Evolutionary conservation across 1,284 basidiomycete genomes (phyloP).

Genomic region (Tylopilus orsonianus): DNA sequence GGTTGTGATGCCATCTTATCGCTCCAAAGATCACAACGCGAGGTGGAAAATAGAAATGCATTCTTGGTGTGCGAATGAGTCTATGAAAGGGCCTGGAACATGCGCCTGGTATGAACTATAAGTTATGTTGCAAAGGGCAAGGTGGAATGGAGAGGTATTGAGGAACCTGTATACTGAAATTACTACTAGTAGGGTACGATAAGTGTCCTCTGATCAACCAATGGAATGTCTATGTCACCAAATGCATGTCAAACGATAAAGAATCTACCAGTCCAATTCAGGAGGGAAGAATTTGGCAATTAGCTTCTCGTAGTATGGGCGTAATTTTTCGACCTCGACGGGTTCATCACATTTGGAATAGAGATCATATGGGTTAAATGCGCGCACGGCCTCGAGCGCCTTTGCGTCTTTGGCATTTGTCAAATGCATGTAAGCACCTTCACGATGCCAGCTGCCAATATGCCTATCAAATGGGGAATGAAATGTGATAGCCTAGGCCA

Average conservation of each 20-base stretch:
- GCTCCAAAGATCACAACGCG: constrained; percentile 7
- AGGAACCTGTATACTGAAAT: background rate
- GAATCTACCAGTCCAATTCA: constrained; percentile 69
- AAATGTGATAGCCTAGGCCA: constrained; percentile 10
- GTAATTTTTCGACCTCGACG: constrained; percentile 60
- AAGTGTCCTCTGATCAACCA: constrained; percentile 4
- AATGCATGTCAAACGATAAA: background rate
- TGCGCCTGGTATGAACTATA: constrained; percentile 12
- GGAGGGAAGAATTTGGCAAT: constrained; percentile 86
- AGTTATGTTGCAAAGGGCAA: constrained; percentile 13
- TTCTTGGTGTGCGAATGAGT: constrained; percentile 3
- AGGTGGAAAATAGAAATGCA: background rate
- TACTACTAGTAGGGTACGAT: constrained; percentile 7
- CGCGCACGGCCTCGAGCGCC: constrained; percentile 66
- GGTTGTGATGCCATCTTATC: constrained; percentile 18
- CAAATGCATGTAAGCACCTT: constrained; percentile 79
- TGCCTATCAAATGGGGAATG: constrained; percentile 2
- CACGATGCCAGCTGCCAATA: constrained; percentile 72
- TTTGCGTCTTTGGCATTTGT: constrained; percentile 66
- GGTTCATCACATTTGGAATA: constrained; percentile 86
- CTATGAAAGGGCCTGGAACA: constrained; percentile 1
- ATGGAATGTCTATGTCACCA: constrained; percentile 8
- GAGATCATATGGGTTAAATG: constrained; percentile 89
- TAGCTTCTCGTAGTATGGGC: constrained; percentile 80
- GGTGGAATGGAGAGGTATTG: constrained; percentile 1